Percentiles rank a stretch among this genome's conserved stretches.
These are phyloP conservation scores for Pueraria montana DNA, from an alignment of 306 rosid genomes.

Conservation along the genomic window DNA sequence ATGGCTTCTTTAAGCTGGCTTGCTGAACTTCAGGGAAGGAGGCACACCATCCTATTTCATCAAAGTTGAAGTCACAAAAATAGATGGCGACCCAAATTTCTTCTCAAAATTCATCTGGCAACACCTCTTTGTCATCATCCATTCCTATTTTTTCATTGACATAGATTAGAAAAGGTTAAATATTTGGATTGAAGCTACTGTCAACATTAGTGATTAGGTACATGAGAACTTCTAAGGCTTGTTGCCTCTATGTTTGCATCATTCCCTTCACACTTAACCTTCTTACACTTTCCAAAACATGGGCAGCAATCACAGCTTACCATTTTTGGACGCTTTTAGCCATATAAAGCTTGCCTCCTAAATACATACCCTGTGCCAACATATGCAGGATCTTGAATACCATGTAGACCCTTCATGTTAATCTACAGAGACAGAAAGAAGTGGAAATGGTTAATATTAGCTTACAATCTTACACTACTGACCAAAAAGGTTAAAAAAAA, in stretches of 20 bases:
- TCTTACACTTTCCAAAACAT: constrained; percentile 88
- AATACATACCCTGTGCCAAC: constrained; percentile 99
- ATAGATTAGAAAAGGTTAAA: constrained; percentile 13
- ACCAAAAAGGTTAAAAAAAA: too few relatives aligned
- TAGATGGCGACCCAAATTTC: constrained; percentile 90
- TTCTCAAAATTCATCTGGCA: constrained; percentile 92
- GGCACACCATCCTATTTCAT: constrained; percentile 96
- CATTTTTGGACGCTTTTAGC: constrained; percentile 94
- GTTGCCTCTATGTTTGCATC: constrained; percentile 72
- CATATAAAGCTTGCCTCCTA: constrained; percentile 94
- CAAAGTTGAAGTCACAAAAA: constrained; percentile 93
- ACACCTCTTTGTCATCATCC: constrained; percentile 81
- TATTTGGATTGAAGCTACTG: constrained; percentile 19
- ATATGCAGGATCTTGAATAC: constrained; percentile 95
- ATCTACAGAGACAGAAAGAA: constrained; percentile 66
- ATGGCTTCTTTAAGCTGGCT: constrained; percentile 91
- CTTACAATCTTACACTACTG: too few relatives aligned
- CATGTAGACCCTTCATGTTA: constrained; percentile 97
- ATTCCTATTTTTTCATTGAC: constrained; percentile 53
- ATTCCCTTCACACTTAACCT: constrained; percentile 68
- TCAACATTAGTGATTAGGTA: constrained; percentile 29
- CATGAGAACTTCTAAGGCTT: constrained; percentile 63
- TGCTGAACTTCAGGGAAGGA: constrained; percentile 91
- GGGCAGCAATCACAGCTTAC: constrained; percentile 95
- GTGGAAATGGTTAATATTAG: constrained; percentile 16